phyloP scores from a whole-genome alignment of 192 early-diverging fungal genomes.

The Pilaira anomala region DNA sequence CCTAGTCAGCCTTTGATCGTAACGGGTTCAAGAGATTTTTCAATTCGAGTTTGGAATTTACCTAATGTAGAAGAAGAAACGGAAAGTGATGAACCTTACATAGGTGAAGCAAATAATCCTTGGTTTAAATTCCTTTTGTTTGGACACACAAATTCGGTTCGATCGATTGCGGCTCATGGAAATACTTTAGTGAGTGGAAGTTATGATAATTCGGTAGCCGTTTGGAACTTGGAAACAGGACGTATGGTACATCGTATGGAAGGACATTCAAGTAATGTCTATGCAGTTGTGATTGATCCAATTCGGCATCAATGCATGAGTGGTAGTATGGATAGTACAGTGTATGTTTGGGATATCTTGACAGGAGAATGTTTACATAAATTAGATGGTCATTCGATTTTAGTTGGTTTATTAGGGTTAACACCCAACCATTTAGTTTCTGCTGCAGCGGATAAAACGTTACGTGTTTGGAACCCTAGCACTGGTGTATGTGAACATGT shows the following conservation, averaged over 20 bases:
- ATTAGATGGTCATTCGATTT: slow-evolving; percentile 86
- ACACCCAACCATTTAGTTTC: slow-evolving; percentile 83
- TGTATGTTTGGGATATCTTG: slow-evolving; percentile 88
- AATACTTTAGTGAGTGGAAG: slow-evolving; percentile 86
- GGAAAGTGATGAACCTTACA: not conserved
- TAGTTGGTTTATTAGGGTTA: slow-evolving; percentile 90
- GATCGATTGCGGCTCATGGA: slow-evolving; percentile 88
- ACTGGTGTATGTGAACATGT: slow-evolving; percentile 59
- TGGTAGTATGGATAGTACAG: slow-evolving; percentile 92
- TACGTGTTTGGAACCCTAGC: slow-evolving; percentile 87
- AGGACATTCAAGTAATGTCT: slow-evolving; percentile 94
- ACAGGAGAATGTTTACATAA: slow-evolving; percentile 75
- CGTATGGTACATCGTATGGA: slow-evolving; percentile 62
- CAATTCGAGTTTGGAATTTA: slow-evolving; percentile 90
- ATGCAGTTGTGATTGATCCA: slow-evolving; percentile 86
- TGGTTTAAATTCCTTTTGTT: slow-evolving; percentile 75
- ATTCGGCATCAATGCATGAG: slow-evolving; percentile 83
- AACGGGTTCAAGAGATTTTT: slow-evolving; percentile 91
- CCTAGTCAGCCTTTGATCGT: slow-evolving; percentile 83
- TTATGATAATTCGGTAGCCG: slow-evolving; percentile 86
- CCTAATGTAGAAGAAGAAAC: slow-evolving; percentile 42
- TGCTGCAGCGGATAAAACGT: slow-evolving; percentile 89
- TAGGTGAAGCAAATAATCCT: slow-evolving; percentile 57
- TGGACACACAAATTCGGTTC: slow-evolving; percentile 87
- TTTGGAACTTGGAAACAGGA: slow-evolving; percentile 87